Evolutionary conservation across 345 rosid species (phyloP).

Genomic region (Citrus maxima): DNA sequence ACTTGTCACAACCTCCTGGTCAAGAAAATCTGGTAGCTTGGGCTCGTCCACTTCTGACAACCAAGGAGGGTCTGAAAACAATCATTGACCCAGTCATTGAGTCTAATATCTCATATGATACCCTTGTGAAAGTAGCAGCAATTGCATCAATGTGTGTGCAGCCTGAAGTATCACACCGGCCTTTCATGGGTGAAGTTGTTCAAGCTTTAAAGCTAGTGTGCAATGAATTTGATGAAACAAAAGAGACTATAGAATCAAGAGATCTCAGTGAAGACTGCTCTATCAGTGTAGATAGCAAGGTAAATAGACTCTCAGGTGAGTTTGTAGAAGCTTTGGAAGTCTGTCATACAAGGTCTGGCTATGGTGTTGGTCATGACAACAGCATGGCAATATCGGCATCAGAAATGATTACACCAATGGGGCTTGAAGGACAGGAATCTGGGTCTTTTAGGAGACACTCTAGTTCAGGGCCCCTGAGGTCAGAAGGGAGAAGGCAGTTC

Average conservation of each 20-base stretch:
- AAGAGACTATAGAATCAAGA: constrained; percentile 21
- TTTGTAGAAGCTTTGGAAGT: constrained; percentile 25
- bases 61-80: constrained; percentile 45
- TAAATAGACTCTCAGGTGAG: constrained; percentile 25
- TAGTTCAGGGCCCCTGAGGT: constrained; percentile 42
- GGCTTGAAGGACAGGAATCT: constrained; percentile 32
- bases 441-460: constrained; percentile 39
- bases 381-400: constrained; percentile 26
- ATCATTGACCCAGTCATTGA: constrained; percentile 42
- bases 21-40: constrained; percentile 67
- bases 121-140: constrained; percentile 58
- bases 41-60: constrained; percentile 64
- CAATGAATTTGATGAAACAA: constrained; percentile 45
- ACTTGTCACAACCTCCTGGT: constrained; percentile 62
- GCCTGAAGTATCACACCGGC: constrained; percentile 62
- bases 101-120: constrained; percentile 38
- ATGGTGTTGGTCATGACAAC: constrained; percentile 11
- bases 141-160: constrained; percentile 75
- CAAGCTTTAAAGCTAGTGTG: constrained; percentile 68
- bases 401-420: constrained; percentile 18
- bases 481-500: constrained; percentile 39
- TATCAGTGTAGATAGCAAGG: constrained; percentile 20
- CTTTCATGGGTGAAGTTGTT: constrained; percentile 72
- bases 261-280: constrained; percentile 16
- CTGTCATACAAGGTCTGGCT: constrained; percentile 6